Evolutionary conservation across 495 filamentous ascomycete genomes (phyloP).

Genomic region (Aspergillus funiculosus): DNA sequence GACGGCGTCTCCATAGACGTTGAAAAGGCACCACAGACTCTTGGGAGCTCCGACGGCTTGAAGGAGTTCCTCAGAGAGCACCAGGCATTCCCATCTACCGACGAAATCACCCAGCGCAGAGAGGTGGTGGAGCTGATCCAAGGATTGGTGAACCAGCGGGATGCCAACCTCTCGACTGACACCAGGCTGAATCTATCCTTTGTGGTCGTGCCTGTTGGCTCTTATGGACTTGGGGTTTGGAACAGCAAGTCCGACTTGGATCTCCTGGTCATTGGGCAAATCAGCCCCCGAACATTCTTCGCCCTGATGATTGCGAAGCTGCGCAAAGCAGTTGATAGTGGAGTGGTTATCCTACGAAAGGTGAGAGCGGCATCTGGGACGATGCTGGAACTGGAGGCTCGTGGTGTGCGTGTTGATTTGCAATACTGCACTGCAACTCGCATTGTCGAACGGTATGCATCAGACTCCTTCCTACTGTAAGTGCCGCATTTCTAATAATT

Average conservation of each 20-base stretch:
- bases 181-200: conserved; percentile 2
- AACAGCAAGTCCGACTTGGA: background rate
- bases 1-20: background rate
- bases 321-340: background rate
- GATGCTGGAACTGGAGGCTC: background rate
- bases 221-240: background rate
- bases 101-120: background rate
- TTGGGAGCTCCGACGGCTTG: background rate
- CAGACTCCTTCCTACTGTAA: no score
- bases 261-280: background rate
- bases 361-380: conserved; percentile 1
- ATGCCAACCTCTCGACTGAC: background rate
- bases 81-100: background rate
- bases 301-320: background rate
- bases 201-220: background rate
- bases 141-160: background rate
- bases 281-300: conserved; percentile 5
- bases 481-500: no score
- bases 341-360: background rate
- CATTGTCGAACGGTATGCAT: background rate
- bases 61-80: background rate
- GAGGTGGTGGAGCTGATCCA: background rate
- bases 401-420: background rate
- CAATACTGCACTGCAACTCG: conserved; percentile 2
- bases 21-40: background rate